A percentile compares a stretch with the other conserved stretches of the same genome.
Evolutionary conservation across 2,329 filamentous ascomycete species (phyloP).

Genomic region (Colletotrichum sp.): DNA sequence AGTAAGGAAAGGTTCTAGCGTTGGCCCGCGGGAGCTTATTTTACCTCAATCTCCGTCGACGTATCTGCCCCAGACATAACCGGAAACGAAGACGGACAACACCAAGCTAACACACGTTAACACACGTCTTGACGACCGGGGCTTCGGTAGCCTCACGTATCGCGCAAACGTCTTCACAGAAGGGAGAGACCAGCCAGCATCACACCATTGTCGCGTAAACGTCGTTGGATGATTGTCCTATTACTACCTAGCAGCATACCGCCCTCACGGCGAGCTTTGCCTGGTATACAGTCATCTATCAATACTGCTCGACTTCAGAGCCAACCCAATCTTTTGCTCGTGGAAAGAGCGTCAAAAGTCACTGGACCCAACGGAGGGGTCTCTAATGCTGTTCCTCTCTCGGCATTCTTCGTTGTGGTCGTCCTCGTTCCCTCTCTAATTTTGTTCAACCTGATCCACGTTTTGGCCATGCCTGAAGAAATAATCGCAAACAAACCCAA

Average conservation of each 20-base stretch:
- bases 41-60: too few relatives aligned
- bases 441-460: conserved; percentile 21
- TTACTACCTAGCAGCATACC: conserved; percentile 3
- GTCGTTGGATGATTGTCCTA: background rate
- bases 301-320: background rate
- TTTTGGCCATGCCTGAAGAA: conserved; percentile 18
- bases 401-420: conserved; percentile 13
- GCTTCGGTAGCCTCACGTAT: background rate
- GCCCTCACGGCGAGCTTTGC: background rate
- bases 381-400: conserved; percentile 12
- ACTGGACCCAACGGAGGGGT: conserved; percentile 9
- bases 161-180: background rate
- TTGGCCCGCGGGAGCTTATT: accelerated
- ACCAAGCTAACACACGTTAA: background rate
- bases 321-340: conserved; percentile 1
- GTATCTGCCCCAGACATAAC: accelerated
- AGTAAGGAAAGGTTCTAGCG: too few relatives aligned
- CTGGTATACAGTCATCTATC: conserved; percentile 18
- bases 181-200: background rate
- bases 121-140: too few relatives aligned
- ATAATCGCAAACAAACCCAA: conserved; percentile 7
- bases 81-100: background rate
- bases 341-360: conserved; percentile 10
- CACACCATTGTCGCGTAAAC: background rate
- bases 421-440: conserved; percentile 14